Evolutionary conservation across 176 grass and related monocot genomes (phyloP), one percentile per base, ranked within the genome.

Genomic region (Typha latifolia): DNA sequence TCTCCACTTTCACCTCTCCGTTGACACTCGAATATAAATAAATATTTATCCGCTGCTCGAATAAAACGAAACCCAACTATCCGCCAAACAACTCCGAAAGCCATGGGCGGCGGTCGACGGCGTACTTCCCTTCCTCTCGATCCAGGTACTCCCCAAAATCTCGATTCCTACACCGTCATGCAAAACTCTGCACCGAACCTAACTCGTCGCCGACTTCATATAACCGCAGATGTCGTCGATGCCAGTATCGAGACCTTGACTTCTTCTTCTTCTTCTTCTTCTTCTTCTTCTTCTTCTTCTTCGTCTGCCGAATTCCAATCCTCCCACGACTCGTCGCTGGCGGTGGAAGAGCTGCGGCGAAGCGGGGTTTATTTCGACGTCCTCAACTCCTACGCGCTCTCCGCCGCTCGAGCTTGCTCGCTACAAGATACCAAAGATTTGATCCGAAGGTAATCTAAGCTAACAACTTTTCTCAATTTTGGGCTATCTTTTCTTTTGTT

Each of bases 381-480:
- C 5, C 14, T 57, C 15, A 20, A 20, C 43, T n/a, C 14, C 57
- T 72, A 37, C 72, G 20, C 12, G 9, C 4, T 15, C 2, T 12
- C 14, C 29, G 5, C 31, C 9, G 16, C 23, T 62, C 68, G 68
- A 68, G 27, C 43, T 19, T 51, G 56, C 20, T 67, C 68, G 37
- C 70, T 84, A 48, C 76, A 22, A 61, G 76, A 80, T 34, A 71
- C 73, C 51, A 90, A 85, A 68, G 69, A 83, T 71, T 10, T 82
- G 49, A 71, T 90, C 52, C 56, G 69, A 48, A 86, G 80, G 87
- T 85, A 69, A 75, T 3, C 63, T 69, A n/a, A 31, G 31, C 31
- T 12, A 49, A 72, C 12, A 67, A 2, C 24, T 32, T 31, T 49
- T 27, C 2, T 5, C 21, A 2, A 1, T 14, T 66, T 66, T 55